These are phyloP conservation scores for Hirsutella thompsonii DNA, from an alignment of 2,329 filamentous ascomycete species.

Conservation along the genomic window DNA sequence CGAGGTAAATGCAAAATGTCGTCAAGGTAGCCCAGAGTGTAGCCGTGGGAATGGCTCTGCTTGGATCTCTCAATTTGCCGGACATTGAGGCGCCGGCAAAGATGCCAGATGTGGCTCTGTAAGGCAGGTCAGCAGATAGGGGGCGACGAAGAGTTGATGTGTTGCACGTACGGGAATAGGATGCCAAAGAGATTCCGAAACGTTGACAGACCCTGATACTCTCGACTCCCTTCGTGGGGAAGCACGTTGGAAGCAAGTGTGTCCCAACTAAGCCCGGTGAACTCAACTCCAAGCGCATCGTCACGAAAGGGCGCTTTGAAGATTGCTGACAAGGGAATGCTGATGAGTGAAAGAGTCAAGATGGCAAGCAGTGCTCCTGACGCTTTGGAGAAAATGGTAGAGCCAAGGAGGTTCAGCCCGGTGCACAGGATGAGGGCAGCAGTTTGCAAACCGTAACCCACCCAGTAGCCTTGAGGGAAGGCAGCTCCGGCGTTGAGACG, in stretches of 20 bases:
- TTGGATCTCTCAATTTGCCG: constrained; percentile 70
- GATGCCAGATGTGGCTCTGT: constrained; percentile 38
- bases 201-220: constrained; percentile 49
- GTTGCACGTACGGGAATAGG: constrained; percentile 48
- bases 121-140: neutral
- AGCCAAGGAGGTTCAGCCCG: constrained; percentile 64
- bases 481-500: constrained; percentile 58
- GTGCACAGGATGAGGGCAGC: constrained; percentile 60
- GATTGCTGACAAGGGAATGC: constrained; percentile 69
- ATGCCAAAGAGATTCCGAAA: constrained; percentile 81
- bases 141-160: constrained; percentile 9
- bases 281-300: constrained; percentile 49
- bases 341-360: constrained; percentile 60
- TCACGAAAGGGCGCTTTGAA: constrained; percentile 56
- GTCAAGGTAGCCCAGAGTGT: constrained; percentile 65
- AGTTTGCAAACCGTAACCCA: constrained; percentile 63
- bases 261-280: constrained; percentile 60
- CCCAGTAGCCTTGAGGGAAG: constrained; percentile 63
- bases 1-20: constrained; percentile 62
- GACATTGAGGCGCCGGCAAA: constrained; percentile 79
- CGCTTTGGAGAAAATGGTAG: constrained; percentile 65
- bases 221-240: constrained; percentile 52
- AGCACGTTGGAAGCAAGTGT: constrained; percentile 65
- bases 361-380: constrained; percentile 65
- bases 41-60: constrained; percentile 73